phyloP scores from a whole-genome alignment of 2,329 filamentous ascomycete species.

The Didymosphaeria variabile region DNA sequence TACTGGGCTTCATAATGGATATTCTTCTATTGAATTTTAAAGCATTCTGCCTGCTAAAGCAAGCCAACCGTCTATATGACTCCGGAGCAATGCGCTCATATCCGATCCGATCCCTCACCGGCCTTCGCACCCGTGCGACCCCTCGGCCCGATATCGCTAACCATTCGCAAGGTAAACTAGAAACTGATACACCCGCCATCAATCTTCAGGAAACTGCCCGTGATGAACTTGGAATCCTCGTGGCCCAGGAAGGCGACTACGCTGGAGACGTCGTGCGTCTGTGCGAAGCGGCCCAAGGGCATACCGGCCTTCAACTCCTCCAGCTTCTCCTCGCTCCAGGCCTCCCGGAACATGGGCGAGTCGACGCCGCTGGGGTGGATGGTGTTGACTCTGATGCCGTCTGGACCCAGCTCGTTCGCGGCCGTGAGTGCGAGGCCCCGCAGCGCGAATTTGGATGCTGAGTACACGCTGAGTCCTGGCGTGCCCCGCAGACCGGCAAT shows the following conservation, averaged over 20 bases:
- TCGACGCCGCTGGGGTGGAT: constrained; percentile 53
- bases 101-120: neutral
- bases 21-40: neutral
- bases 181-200: constrained; percentile 44
- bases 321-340: constrained; percentile 48
- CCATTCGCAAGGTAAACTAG: constrained; percentile 21
- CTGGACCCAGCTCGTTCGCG: constrained; percentile 49
- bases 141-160: neutral
- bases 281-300: constrained; percentile 48
- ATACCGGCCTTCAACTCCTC: constrained; percentile 44
- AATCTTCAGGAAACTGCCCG: constrained; percentile 47
- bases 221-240: constrained; percentile 52
- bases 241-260: constrained; percentile 52
- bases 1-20: constrained; percentile 3
- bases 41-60: neutral
- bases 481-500: constrained; percentile 51
- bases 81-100: constrained; percentile 11
- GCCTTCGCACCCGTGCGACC: constrained; percentile 7
- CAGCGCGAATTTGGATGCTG: constrained; percentile 49
- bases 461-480: constrained; percentile 49
- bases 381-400: constrained; percentile 53
- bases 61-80: constrained; percentile 15
- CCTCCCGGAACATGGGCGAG: constrained; percentile 45
- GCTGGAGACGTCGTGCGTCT: constrained; percentile 50
- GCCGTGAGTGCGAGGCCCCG: constrained; percentile 52